phyloP scores from a whole-genome alignment of 1,139 yeast genomes.

The Scheffersomyces segobiensis region DNA sequence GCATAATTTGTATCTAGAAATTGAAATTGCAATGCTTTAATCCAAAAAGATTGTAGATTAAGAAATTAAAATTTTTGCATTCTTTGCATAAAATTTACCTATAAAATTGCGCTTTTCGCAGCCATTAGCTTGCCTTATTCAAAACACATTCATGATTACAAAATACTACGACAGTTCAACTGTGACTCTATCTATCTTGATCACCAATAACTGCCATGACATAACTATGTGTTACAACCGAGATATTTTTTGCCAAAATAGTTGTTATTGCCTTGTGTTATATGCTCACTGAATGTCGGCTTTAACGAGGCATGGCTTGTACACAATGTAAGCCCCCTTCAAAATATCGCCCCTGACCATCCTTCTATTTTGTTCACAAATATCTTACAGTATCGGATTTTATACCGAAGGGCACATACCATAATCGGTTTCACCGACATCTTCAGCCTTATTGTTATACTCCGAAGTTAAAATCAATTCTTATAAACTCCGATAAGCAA shows the following conservation, averaged over 20 bases:
- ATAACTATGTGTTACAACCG: too few relatives aligned
- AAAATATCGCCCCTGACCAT: neutral
- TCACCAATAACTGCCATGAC: neutral
- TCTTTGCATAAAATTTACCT: too few relatives aligned
- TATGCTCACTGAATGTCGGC: neutral
- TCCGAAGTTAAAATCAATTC: neutral
- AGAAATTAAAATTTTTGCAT: too few relatives aligned
- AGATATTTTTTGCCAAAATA: neutral
- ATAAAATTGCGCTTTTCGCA: neutral
- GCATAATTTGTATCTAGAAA: too few relatives aligned
- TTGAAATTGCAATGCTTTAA: neutral
- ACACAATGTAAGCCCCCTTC: neutral
- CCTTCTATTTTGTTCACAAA: neutral
- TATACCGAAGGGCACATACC: neutral
- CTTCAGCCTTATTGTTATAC: neutral
- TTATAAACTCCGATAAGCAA: neutral
- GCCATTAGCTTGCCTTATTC: neutral
- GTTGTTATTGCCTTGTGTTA: too few relatives aligned
- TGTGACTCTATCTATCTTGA: neutral
- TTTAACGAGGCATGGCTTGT: neutral
- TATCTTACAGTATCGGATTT: neutral
- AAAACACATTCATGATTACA: neutral
- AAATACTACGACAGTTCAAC: too few relatives aligned
- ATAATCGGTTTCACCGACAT: neutral
- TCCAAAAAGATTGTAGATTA: too few relatives aligned